Percentiles rank a stretch among this genome's conserved stretches.
These are phyloP conservation scores for Aspergillus affinis DNA, from an alignment of 495 filamentous ascomycete species.

Conservation along the genomic window DNA sequence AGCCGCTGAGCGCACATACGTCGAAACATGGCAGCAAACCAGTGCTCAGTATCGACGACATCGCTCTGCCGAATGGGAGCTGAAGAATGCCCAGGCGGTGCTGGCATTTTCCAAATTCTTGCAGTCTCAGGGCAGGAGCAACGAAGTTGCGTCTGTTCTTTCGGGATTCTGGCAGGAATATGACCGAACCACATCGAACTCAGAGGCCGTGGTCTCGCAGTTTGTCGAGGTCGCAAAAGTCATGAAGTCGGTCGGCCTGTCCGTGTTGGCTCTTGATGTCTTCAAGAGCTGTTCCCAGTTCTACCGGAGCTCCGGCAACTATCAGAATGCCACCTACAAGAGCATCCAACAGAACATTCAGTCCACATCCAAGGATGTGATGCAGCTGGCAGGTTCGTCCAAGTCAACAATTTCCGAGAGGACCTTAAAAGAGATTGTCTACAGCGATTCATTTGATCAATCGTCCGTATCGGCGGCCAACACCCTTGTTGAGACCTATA, in stretches of 20 bases:
- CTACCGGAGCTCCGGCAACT: constrained; percentile 17
- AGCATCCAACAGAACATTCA: constrained; percentile 31
- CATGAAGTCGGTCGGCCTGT: constrained; percentile 36
- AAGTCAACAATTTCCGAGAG: constrained; percentile 30
- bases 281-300: constrained; percentile 32
- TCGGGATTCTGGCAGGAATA: constrained; percentile 39
- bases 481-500: constrained; percentile 31
- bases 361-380: constrained; percentile 25
- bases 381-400: constrained; percentile 17
- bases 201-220: constrained; percentile 26
- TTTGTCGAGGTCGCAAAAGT: constrained; percentile 35
- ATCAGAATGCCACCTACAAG: constrained; percentile 26
- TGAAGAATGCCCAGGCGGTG: constrained; percentile 30
- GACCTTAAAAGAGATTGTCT: constrained; percentile 34
- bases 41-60: constrained; percentile 32
- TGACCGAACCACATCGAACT: constrained; percentile 24
- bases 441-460: constrained; percentile 24
- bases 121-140: constrained; percentile 27
- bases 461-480: constrained; percentile 30
- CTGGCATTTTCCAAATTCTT: constrained; percentile 35
- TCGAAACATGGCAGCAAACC: constrained; percentile 39
- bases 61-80: constrained; percentile 31
- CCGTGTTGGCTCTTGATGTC: constrained; percentile 31
- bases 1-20: constrained; percentile 32
- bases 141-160: constrained; percentile 36